Percentiles rank a stretch among this genome's conserved stretches.
Evolutionary conservation across 371 early-diverging fungal species (phyloP).

Genomic region (Conidiobolus incongruus): DNA sequence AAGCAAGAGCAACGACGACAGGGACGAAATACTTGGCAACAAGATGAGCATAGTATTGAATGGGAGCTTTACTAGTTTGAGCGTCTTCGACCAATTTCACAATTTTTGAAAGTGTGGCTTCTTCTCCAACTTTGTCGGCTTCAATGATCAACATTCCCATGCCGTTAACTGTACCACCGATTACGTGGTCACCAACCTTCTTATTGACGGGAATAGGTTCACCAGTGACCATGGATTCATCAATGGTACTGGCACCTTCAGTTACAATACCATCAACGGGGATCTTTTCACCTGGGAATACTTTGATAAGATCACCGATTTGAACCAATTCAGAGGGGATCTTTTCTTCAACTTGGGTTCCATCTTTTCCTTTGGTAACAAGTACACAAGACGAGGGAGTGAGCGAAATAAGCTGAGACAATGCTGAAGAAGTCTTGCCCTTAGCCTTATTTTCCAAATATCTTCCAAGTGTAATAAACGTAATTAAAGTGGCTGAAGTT

Average conservation of each 20-base stretch:
- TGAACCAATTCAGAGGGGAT: constrained; percentile 76
- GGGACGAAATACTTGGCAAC: constrained; percentile 87
- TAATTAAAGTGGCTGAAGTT: constrained; percentile 70
- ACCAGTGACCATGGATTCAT: constrained; percentile 97
- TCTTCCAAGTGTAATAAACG: constrained; percentile 74
- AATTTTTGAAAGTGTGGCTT: constrained; percentile 66
- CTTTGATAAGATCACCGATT: constrained; percentile 55
- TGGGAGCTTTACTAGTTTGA: constrained; percentile 66
- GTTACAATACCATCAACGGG: constrained; percentile 82
- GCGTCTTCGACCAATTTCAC: constrained; percentile 76
- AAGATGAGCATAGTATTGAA: constrained; percentile 57
- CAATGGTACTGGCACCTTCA: constrained; percentile 63
- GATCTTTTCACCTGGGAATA: constrained; percentile 81
- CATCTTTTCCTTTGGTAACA: constrained; percentile 11
- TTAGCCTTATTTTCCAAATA: constrained; percentile 88
- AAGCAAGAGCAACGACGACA: constrained; percentile 38
- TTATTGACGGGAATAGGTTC: constrained; percentile 83
- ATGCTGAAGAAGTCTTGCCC: constrained; percentile 70
- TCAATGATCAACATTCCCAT: constrained; percentile 42
- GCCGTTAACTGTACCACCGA: constrained; percentile 88
- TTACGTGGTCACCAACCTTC: constrained; percentile 31
- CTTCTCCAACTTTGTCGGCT: constrained; percentile 54
- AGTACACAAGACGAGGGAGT: constrained; percentile 56
- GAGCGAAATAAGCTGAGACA: constrained; percentile 68
- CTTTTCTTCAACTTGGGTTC: constrained; percentile 25